Base-by-base conservation (phyloP, 768 basidiomycete species). In the Gelatoporia subvermispora region DNA sequence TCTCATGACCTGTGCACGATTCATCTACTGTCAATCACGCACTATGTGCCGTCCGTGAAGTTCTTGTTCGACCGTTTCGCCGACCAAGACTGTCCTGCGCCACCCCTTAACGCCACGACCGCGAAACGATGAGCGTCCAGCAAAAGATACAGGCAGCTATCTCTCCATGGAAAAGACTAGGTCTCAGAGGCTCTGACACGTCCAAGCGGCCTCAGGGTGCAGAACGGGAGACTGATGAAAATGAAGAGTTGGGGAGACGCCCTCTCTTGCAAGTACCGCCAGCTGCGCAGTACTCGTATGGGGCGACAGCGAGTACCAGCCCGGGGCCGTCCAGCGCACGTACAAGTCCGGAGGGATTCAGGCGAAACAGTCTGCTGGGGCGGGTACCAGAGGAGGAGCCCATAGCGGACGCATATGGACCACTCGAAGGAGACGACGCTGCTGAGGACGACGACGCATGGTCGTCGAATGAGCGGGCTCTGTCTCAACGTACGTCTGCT, bases 391-490 rank as follows among this genome's bases (percentile, higher is more conserved):
- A 64, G 52, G 64, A 65, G 45, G 57, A 48, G 4, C 41, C 22
- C 17, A 34, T 28, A 0, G 39, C 43, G 16, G 71, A 31, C 13
- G 28, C 13, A 13, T 5, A 31, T 13, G 13, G 28, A 31, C 28
- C 5, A 13, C 13, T 31, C 28, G 28, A 69, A 9, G 67, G 68
- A n/a, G 72, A 71, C 47, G 60, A 62, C 25, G 65, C 56, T 35
- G 62, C 65, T 22, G 60, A 63, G 43, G 71, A 65, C 35, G 55
- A 66, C 0, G 75, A 72, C 11, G 70, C 75, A 43, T 72, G 67
- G 71, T 68, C 68, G 48, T 53, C 81, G 48, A 75, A 72, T 52
- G 68, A 73, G 54, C 67, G 71, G 42, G 80, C 78, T 2, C 59
- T 79, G 37, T 82, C 78, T 47, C 50, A 60, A 48, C 80, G 79